Evolutionary conservation across 768 basidiomycete genomes (phyloP).

Genomic region (Kwoniella heveanensis): DNA sequence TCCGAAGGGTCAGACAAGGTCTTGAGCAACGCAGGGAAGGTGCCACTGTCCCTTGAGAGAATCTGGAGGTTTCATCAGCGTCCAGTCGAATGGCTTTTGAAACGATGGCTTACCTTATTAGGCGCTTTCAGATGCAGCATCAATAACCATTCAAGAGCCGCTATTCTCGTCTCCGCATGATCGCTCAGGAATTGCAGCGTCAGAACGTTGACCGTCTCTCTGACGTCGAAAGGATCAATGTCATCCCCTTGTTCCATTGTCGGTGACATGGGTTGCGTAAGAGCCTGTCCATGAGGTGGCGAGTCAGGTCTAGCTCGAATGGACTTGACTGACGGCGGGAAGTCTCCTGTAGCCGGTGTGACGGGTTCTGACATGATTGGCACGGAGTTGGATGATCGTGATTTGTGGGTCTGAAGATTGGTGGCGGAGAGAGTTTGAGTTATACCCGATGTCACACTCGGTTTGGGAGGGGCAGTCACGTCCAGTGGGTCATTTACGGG

Average conservation of each 20-base stretch:
- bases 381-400: slow-evolving; percentile 15
- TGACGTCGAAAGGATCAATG: slow-evolving; percentile 82
- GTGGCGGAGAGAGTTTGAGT: slow-evolving; percentile 29
- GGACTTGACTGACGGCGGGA: slow-evolving; percentile 34
- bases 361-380: slow-evolving; percentile 41
- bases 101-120: slow-evolving; percentile 82
- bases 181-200: slow-evolving; percentile 94
- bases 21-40: slow-evolving; percentile 92
- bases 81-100: too few relatives aligned
- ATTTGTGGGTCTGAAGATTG: slow-evolving; percentile 37
- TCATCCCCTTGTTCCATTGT: slow-evolving; percentile 54
- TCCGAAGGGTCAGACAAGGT: slow-evolving; percentile 95
- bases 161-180: slow-evolving; percentile 92
- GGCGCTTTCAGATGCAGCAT: slow-evolving; percentile 99
- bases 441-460: slow-evolving; percentile 46
- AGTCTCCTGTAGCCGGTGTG: slow-evolving; percentile 49
- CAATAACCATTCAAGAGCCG: slow-evolving; percentile 93
- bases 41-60: slow-evolving; percentile 92
- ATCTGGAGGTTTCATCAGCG: slow-evolving; percentile 62
- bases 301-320: slow-evolving; percentile 66
- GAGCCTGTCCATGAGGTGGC: slow-evolving; percentile 27
- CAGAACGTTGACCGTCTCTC: slow-evolving; percentile 85
- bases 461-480: slow-evolving; percentile 58
- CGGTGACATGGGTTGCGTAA: slow-evolving; percentile 33
- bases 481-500: slow-evolving; percentile 46